phyloP scores from a whole-genome alignment of 495 filamentous ascomycete genomes.

The Platismatia glauca region DNA sequence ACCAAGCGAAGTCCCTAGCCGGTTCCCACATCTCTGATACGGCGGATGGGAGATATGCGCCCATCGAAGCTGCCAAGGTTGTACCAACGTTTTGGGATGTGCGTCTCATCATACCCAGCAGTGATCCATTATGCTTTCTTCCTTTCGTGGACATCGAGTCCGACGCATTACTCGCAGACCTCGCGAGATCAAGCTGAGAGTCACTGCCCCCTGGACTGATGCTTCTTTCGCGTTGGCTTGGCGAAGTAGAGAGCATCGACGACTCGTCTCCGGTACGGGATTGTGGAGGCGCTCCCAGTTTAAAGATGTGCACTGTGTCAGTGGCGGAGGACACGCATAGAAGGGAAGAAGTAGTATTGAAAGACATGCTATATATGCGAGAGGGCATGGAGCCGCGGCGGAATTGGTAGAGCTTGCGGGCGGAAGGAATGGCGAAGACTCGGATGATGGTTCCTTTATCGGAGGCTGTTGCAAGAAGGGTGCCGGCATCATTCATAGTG shows the following conservation, averaged over 20 bases:
- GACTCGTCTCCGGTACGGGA: constrained; percentile 26
- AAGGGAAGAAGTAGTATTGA: constrained; percentile 86
- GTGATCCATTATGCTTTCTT: constrained; percentile 52
- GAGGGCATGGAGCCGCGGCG: constrained; percentile 88
- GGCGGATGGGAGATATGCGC: constrained; percentile 80
- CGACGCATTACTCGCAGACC: constrained; percentile 25
- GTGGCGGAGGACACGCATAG: constrained; percentile 92
- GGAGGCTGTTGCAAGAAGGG: constrained; percentile 86
- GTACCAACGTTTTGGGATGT: constrained; percentile 94
- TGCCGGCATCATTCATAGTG: constrained; percentile 84
- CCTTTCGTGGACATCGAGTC: constrained; percentile 30
- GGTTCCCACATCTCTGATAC: constrained; percentile 98
- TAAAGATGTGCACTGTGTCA: constrained; percentile 96
- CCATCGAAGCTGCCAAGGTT: constrained; percentile 76
- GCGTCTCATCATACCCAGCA: constrained; percentile 87
- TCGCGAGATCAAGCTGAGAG: constrained; percentile 24
- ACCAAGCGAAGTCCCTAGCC: constrained; percentile 86
- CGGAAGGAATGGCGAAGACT: constrained; percentile 82
- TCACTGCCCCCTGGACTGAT: constrained; percentile 36
- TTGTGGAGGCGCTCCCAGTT: constrained; percentile 43
- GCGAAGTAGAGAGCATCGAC: constrained; percentile 26
- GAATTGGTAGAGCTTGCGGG: constrained; percentile 90
- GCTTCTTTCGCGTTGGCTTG: constrained; percentile 32
- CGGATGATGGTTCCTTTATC: constrained; percentile 97
- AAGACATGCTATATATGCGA: constrained; percentile 97